Percentiles rank a stretch among this genome's conserved stretches.
phyloP scores from a whole-genome alignment of 495 filamentous ascomycete genomes.

The Neurospora tetrasperma region DNA sequence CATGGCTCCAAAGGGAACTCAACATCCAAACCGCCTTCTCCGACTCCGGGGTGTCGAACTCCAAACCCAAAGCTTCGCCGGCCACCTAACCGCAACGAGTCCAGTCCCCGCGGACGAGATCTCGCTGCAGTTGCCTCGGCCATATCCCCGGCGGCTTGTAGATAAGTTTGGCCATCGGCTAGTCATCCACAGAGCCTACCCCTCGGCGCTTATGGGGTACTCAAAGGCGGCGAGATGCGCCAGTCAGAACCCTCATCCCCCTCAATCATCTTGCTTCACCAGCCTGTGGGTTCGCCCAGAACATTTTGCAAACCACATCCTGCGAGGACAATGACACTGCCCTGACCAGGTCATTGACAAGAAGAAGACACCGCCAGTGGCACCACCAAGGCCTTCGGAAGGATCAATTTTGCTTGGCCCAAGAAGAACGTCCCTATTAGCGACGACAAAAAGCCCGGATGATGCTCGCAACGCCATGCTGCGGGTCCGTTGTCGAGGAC shows the following conservation, averaged over 20 bases:
- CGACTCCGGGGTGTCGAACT: not conserved
- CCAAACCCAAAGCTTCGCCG: not conserved
- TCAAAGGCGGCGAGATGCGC: conserved; percentile 43
- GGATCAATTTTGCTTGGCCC: conserved; percentile 51
- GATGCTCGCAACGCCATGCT: not conserved
- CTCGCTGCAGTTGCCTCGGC: too few relatives aligned
- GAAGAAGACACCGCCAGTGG: conserved; percentile 41
- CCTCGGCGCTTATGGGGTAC: not conserved
- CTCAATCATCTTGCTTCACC: too few relatives aligned
- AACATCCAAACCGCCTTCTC: not conserved
- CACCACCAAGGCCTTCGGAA: conserved; percentile 83
- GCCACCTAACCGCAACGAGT: not conserved
- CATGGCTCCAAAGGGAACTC: not conserved
- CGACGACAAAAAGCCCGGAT: not conserved
- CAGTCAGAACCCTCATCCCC: conserved; percentile 22
- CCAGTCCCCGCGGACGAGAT: not conserved
- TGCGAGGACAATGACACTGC: too few relatives aligned
- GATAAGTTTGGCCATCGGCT: not conserved
- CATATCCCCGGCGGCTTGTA: conserved; percentile 3
- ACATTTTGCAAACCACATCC: too few relatives aligned
- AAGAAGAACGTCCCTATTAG: conserved; percentile 57
- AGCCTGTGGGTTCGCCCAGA: too few relatives aligned
- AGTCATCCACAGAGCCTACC: not conserved
- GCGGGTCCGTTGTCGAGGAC: not conserved
- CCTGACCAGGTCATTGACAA: too few relatives aligned